Evolutionary conservation across 129 eudicot species (phyloP), one percentile per base, ranked within the genome.

Genomic region (carrot (Daucus carota)): DNA sequence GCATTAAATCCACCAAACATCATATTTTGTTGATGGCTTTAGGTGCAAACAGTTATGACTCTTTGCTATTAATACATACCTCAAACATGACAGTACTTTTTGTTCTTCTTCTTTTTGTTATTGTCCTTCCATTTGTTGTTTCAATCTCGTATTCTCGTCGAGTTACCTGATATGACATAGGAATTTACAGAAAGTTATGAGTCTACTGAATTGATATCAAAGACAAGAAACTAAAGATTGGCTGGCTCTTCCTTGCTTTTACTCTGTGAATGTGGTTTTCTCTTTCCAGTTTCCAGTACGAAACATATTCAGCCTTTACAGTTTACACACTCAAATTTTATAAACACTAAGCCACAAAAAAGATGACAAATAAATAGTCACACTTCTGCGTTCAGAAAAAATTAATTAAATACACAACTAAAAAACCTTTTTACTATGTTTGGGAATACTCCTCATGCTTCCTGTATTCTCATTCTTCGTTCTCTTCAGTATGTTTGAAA

Each of bases 1-100:
- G 54, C 66, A 74, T 66, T 71, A 71, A 65, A 68, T 70, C 74
- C 72, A 76, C 44, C 74, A 78, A 81, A 70, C 81, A 72, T 76
- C 18, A 1, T 8, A 33, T 11, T 28, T 52, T 36, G 68, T 18
- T 54, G 26, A 71, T 42, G 33, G 28, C 28, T 42, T 59, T 62
- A 41, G 28, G 76, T 72, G 34, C 46, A 78, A 17, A 8, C 10
- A 54, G 22, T 16, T 45, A 44, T 80, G 36, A 32, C 31, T 28
- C 8, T 18, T 43, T 44, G 68, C 24, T 62, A 6, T 34, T 34
- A 67, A 26, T 73, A 76, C 86, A 80, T 77, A 95, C 99, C 92
- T 83, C 96, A 85, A 95, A 87, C 99, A 95, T 89, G 88, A 89
- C 92, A 59, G 99, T 95, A 77, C 97, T 91, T 84, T 91, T 91